Evolutionary conservation across 83 land plant genomes (phyloP).

Genomic region (Larix sibirica): DNA sequence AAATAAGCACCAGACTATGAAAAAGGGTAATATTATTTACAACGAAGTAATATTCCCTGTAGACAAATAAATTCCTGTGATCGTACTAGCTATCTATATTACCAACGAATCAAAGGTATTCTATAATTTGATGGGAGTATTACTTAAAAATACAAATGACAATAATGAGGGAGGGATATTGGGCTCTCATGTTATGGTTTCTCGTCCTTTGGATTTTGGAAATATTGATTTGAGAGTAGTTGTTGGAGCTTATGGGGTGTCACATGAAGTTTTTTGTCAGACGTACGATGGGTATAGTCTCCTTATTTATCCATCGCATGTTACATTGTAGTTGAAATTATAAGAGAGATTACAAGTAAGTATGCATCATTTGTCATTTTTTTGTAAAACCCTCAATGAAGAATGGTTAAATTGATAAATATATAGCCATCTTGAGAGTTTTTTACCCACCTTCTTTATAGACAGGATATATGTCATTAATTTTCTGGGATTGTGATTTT

Average conservation of each 20-base stretch:
- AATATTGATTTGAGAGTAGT: constrained; percentile 84
- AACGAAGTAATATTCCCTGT: no score
- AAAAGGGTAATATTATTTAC: no score
- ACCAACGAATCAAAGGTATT: constrained; percentile 34
- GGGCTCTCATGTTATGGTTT: constrained; percentile 67
- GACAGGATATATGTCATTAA: no score
- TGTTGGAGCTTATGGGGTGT: constrained; percentile 80
- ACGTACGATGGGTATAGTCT: constrained; percentile 77
- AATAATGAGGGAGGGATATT: constrained; percentile 75
- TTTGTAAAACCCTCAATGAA: not conserved
- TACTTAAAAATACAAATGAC: constrained; percentile 44
- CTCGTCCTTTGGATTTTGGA: constrained; percentile 92
- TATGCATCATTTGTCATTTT: not conserved
- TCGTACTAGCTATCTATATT: no score
- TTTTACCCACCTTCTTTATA: no score
- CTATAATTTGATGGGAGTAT: constrained; percentile 69
- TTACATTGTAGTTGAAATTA: not conserved
- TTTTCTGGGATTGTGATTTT: no score
- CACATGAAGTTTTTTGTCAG: constrained; percentile 75
- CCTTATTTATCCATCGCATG: not conserved
- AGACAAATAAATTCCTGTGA: no score
- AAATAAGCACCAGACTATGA: not conserved
- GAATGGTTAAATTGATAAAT: not conserved
- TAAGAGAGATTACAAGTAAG: not conserved
- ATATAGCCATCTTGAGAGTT: not conserved